A percentile compares a stretch with the other conserved stretches of the same genome.
Conservation (phyloP, 257 asterid species). For the Solanum virginianum region DNA sequence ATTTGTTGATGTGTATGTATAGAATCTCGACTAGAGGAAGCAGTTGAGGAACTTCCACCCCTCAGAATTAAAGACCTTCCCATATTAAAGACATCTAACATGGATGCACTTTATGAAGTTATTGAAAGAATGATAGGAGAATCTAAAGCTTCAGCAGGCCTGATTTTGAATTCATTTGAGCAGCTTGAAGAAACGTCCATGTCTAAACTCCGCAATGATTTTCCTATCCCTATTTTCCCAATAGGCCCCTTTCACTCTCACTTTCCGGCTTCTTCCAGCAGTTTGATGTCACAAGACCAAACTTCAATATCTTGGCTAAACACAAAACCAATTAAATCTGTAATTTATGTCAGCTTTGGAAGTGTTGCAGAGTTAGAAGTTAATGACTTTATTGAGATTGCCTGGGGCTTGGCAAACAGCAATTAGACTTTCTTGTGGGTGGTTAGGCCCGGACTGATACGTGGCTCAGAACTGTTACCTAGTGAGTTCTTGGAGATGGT, state of each 20-base stretch:
- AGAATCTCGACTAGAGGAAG: slow-evolving; percentile 14
- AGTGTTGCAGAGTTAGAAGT: slow-evolving; percentile 18
- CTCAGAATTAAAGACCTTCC: slow-evolving; percentile 33
- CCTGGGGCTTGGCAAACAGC: slow-evolving; percentile 25
- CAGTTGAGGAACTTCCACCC: slow-evolving; percentile 34
- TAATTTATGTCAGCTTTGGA: slow-evolving; percentile 36
- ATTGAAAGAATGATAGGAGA: slow-evolving; percentile 8
- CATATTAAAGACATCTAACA: not conserved
- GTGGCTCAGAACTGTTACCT: slow-evolving; percentile 16
- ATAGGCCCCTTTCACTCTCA: slow-evolving; percentile 42
- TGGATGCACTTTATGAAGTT: slow-evolving; percentile 1
- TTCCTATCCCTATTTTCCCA: slow-evolving; percentile 22
- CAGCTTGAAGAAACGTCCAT: slow-evolving; percentile 32
- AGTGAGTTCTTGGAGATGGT: not conserved
- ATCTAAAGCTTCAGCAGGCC: slow-evolving; percentile 28
- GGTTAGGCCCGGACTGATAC: slow-evolving; percentile 16
- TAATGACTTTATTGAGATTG: slow-evolving; percentile 19
- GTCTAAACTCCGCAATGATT: slow-evolving; percentile 9
- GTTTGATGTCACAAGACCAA: slow-evolving; percentile 21
- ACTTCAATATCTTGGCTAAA: slow-evolving; percentile 40
- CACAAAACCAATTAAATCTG: slow-evolving; percentile 19
- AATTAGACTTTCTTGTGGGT: slow-evolving; percentile 38
- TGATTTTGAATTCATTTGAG: slow-evolving; percentile 34
- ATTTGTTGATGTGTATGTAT: not conserved
- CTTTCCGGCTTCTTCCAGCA: slow-evolving; percentile 12